A percentile compares a stretch with the other conserved stretches of the same genome.
phyloP scores from a whole-genome alignment of 164 flowering plant genomes.

The Paratinospora sagittata region DNA sequence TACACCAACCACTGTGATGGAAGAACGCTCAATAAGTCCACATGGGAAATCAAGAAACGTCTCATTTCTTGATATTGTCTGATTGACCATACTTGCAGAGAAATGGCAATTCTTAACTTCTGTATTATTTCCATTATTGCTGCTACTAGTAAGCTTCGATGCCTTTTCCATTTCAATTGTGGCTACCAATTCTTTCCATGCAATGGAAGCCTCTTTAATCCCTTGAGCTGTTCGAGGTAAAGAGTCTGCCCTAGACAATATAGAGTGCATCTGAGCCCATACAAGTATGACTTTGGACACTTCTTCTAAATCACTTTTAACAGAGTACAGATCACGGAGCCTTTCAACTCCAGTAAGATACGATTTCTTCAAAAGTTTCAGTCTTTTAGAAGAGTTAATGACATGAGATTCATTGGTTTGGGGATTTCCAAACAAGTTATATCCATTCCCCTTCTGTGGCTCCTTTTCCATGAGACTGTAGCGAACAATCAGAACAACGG shows the following conservation, averaged over 20 bases:
- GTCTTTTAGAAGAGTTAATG: constrained; percentile 7
- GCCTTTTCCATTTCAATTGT: constrained; percentile 36
- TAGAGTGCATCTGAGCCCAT: constrained; percentile 53
- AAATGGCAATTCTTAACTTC: constrained; percentile 43
- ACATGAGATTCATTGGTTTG: constrained; percentile 22
- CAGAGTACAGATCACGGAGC: constrained; percentile 38
- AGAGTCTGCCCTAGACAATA: constrained; percentile 68
- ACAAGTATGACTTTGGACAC: constrained; percentile 42
- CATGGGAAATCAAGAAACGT: constrained; percentile 61
- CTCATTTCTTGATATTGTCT: constrained; percentile 18
- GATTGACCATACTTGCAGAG: constrained; percentile 32
- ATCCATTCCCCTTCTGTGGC: constrained; percentile 44
- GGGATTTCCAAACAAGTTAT: constrained; percentile 41
- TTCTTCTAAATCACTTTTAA: constrained; percentile 28
- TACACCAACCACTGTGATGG: constrained; percentile 68
- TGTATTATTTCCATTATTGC: constrained; percentile 2
- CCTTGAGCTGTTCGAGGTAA: constrained; percentile 75
- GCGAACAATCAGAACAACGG: constrained; percentile 46
- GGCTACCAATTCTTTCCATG: constrained; percentile 54
- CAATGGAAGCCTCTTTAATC: constrained; percentile 68
- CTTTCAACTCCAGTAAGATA: constrained; percentile 41
- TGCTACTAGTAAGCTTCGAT: constrained; percentile 10
- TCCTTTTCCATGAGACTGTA: constrained; percentile 37
- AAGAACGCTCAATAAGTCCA: constrained; percentile 79
- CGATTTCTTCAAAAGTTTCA: constrained; percentile 28